Base-by-base conservation (phyloP, 2,329 filamentous ascomycete genomes). In the Aspergillus unguis region DNA sequence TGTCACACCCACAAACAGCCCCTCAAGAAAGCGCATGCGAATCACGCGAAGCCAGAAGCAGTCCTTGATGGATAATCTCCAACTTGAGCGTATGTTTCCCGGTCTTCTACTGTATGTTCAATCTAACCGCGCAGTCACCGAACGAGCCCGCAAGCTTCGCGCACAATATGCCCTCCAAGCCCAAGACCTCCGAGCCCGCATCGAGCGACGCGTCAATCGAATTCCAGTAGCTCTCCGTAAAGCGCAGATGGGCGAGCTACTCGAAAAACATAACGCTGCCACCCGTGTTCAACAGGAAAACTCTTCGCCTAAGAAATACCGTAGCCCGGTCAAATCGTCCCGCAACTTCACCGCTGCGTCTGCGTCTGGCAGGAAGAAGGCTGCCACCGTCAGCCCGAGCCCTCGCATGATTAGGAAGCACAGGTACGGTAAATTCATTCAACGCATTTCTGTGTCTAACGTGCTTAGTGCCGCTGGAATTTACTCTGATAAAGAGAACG, bases 181-280 rank as follows among this genome's bases (percentile, higher is more conserved):
- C 25, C 88, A 92, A 70, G 88, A 88, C 57, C 80, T 97, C 36
- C 84, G 88, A 56, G 86, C 90, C 55, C 86, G 92, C 56, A 86
- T 99, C 48, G 92, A 96, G 71, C 88, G 95, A 75, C 88, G 94
- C 73, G 82, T 97, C 70, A 96, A 96, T 68, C 86, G 94, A 49
- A 94, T 97, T 48, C 94, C 94, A 6, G 82, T 84, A 62, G 81
- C 85, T 11, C 75, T 96, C 58, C 85, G 92, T 54, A 88, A 87
- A 65, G 80, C 84, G 56, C 95, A 84, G 52, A 92, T 99, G 80
- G 85, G 85, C 51, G 92, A 96, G 41, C 78, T 97, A 6, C 69
- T 92, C 5, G 76, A 81, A 40, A 81, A 81, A 57, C 71, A 82
- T 60, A 62, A 60, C 42, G 53, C 56, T 36, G 49, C 56, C 46